phyloP scores from a whole-genome alignment of 495 filamentous ascomycete species.

The Neurospora sp. region DNA sequence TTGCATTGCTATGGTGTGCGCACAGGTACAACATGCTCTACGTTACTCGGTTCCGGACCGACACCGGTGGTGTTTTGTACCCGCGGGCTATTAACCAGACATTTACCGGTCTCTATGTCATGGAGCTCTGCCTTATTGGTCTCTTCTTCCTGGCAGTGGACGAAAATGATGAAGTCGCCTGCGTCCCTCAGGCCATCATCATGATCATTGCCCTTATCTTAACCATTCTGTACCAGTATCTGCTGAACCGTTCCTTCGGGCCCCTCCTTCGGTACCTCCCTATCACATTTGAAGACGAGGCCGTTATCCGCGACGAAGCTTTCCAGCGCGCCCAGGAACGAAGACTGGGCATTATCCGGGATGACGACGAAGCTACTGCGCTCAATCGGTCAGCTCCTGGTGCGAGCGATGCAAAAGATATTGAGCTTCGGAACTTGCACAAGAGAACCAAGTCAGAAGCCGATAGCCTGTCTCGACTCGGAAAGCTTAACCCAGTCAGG shows the following conservation, averaged over 20 bases:
- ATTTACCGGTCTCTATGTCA: constrained; percentile 87
- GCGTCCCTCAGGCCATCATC: constrained; percentile 74
- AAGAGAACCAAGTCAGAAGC: constrained; percentile 12
- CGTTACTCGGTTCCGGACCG: constrained; percentile 79
- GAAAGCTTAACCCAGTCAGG: constrained; percentile 32
- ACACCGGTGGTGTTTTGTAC: constrained; percentile 90
- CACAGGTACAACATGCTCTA: constrained; percentile 96
- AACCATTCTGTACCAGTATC: constrained; percentile 70
- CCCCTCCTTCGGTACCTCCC: constrained; percentile 84
- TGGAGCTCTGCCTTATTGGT: constrained; percentile 85
- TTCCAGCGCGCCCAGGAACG: constrained; percentile 70
- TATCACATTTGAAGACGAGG: constrained; percentile 92
- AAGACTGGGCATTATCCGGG: constrained; percentile 41
- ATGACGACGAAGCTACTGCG: constrained; percentile 33
- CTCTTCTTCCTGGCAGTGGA: constrained; percentile 81
- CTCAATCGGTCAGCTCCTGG: constrained; percentile 3
- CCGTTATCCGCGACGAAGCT: constrained; percentile 75
- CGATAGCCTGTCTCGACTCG: constrained; percentile 5
- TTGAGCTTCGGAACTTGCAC: constrained; percentile 48
- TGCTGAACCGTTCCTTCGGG: constrained; percentile 75
- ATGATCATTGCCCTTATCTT: constrained; percentile 69
- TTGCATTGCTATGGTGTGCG: constrained; percentile 88
- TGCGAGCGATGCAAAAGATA: constrained; percentile 26
- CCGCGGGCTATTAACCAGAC: constrained; percentile 92
- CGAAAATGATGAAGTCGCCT: constrained; percentile 45